Percentiles rank a stretch among this genome's conserved stretches.
phyloP scores from a whole-genome alignment of 2,329 filamentous ascomycete genomes.

The Dichotomopilus funicola region DNA sequence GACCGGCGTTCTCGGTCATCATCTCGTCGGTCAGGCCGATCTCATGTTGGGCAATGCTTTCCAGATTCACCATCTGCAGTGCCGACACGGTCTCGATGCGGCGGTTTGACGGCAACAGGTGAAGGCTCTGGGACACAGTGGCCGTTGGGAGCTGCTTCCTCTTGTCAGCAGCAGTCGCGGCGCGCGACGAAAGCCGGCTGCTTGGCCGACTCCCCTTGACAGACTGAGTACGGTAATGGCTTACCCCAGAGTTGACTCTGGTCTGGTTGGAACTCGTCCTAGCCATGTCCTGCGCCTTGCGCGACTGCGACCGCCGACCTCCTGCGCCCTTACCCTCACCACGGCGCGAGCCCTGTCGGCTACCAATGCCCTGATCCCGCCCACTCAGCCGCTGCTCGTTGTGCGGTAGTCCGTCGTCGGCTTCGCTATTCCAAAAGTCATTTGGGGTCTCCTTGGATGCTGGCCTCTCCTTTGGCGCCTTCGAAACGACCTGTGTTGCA shows the following conservation, averaged over 20 bases:
- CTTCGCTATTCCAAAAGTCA: constrained; percentile 69
- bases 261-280: constrained; percentile 28
- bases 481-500: constrained; percentile 36
- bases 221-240: constrained; percentile 24
- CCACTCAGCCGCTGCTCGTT: constrained; percentile 40
- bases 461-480: constrained; percentile 25
- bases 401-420: constrained; percentile 50
- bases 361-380: constrained; percentile 47
- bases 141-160: constrained; percentile 31
- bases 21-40: constrained; percentile 82
- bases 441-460: constrained; percentile 33
- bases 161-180: constrained; percentile 28
- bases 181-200: constrained; percentile 26
- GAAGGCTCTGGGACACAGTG: constrained; percentile 38
- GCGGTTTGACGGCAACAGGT: constrained; percentile 48
- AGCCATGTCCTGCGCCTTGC: constrained; percentile 45
- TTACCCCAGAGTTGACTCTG: constrained; percentile 44
- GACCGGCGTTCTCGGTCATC: constrained; percentile 84
- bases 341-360: constrained; percentile 43
- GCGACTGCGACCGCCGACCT: constrained; percentile 47
- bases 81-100: constrained; percentile 60
- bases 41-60: constrained; percentile 83
- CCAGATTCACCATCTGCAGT: constrained; percentile 83
- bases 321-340: constrained; percentile 47
- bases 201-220: constrained; percentile 25